phyloP scores from a whole-genome alignment of 805 yeast genomes.

The Wickerhamiella bombiphila region DNA sequence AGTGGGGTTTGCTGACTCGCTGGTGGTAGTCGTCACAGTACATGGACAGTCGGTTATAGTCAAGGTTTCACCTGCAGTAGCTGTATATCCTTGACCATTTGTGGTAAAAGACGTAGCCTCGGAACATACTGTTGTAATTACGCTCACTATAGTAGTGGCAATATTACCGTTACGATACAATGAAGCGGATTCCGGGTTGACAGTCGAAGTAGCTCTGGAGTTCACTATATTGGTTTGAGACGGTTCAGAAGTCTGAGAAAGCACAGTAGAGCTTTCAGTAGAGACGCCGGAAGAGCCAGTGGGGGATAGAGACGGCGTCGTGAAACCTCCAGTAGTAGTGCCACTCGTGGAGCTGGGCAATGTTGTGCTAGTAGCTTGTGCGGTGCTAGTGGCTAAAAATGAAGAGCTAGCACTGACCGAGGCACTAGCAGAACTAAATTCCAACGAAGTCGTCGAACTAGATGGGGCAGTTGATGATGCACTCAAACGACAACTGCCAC shows the following conservation, averaged over 20 bases:
- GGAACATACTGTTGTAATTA: constrained; percentile 2
- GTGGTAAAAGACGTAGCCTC: constrained; percentile 3
- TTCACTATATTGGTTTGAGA: too few relatives aligned
- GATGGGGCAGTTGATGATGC: background rate
- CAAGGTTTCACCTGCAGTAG: constrained; percentile 5
- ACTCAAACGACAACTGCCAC: background rate
- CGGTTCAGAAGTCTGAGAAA: background rate
- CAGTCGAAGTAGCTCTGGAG: background rate
- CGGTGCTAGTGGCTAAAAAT: background rate
- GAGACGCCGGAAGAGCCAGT: background rate
- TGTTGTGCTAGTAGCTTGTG: background rate
- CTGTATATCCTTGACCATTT: constrained; percentile 5
- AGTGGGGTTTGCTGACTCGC: constrained; percentile 5
- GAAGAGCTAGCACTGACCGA: background rate
- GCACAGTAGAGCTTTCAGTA: background rate
- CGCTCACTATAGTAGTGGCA: background rate
- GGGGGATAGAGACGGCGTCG: background rate
- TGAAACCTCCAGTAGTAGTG: background rate
- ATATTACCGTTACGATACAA: background rate
- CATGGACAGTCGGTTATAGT: constrained; percentile 10
- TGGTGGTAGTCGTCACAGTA: constrained; percentile 3
- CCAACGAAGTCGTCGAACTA: background rate
- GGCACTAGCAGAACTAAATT: background rate
- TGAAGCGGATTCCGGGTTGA: background rate
- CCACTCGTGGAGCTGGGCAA: background rate